Base-by-base conservation (phyloP, 2,329 filamentous ascomycete genomes). In the Fusarium sp. region DNA sequence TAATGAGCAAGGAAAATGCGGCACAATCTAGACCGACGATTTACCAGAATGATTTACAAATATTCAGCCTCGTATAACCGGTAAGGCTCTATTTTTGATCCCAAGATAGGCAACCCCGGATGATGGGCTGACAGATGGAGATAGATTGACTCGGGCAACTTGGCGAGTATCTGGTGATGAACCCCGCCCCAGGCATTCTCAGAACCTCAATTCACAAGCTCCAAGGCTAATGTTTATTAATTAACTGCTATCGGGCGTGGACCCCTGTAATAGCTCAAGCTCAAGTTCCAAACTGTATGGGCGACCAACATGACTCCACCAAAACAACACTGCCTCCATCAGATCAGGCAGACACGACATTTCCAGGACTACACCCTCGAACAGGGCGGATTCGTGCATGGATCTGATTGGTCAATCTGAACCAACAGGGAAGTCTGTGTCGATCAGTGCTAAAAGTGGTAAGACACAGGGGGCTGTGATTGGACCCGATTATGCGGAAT, bases 271-370 rank as follows among this genome's bases (percentile, higher is more conserved):
- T 20, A 5, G 5, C 11, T 2, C 6, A 15, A 5, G 0, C 7
- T 41, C 31, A 15, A 20, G 15, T 18, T 6, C 6, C 17, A 36
- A 6, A 0, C 1, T 28, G n/a, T 24, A 22, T 31, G n/a, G n/a
- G 41, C 28, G 39, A 61, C 20, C 20, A 4, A 38, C 38, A 52
- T 36, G 33, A 51, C 14, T 51, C 45, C 38, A 26, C 24, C n/a
- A 41, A 36, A 45, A 38, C 56, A 58, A 38, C 56, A 63, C 51
- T 48, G 67, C 67, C 65, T 42, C 18, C 15, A 28, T 39, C 33
- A 69, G 66, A 28, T 39, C 38, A 69, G 66, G 66, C 64, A 63
- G 63, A 67, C 48, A 26, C 51, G 35, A 22, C 17, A 28, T 39
- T 39, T 22, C 14, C 47, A 63, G 42, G 56, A 49, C 57, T 42